Conservation (phyloP, 2,329 filamentous ascomycete genomes). For the Teratosphaeria epicoccoides region DNA sequence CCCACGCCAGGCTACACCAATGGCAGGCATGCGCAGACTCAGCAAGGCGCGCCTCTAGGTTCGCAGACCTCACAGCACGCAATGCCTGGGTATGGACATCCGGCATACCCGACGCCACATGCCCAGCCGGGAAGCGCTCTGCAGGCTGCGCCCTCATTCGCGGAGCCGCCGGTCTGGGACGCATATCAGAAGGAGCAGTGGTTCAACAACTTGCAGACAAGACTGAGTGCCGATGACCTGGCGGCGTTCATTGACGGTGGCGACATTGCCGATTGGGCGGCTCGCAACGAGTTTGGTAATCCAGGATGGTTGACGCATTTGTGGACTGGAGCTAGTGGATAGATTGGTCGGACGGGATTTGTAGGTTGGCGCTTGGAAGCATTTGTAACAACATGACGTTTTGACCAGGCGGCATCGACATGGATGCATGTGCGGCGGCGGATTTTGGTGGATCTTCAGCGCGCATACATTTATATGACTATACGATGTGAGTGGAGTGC, state of each 20-base stretch:
- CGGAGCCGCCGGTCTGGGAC: constrained; percentile 13
- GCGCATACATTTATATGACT: too few species aligned
- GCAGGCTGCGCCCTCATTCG: constrained; percentile 5
- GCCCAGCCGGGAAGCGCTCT: background rate
- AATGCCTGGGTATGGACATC: constrained; percentile 5
- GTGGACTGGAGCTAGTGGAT: background rate
- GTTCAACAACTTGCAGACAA: constrained; percentile 27
- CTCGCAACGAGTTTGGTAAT: background rate
- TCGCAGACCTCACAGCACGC: constrained; percentile 4
- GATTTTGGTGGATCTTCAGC: too few species aligned
- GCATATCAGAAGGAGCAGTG: constrained; percentile 24
- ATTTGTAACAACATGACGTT: too few species aligned
- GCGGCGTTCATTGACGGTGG: constrained; percentile 31
- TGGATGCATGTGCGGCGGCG: too few species aligned
- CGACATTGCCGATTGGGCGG: constrained; percentile 11
- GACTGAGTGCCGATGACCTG: constrained; percentile 30
- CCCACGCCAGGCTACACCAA: constrained; percentile 12
- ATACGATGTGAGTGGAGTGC: too few species aligned
- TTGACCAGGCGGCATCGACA: too few species aligned
- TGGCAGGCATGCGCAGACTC: constrained; percentile 3
- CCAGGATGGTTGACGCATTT: constrained; percentile 7
- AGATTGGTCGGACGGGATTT: too few species aligned
- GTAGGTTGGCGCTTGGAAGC: too few species aligned
- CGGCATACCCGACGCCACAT: constrained; percentile 6
- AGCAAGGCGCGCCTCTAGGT: constrained; percentile 5